These are phyloP conservation scores for Glycine latifolia DNA, from an alignment of 306 rosid genomes.

Conservation along the genomic window DNA sequence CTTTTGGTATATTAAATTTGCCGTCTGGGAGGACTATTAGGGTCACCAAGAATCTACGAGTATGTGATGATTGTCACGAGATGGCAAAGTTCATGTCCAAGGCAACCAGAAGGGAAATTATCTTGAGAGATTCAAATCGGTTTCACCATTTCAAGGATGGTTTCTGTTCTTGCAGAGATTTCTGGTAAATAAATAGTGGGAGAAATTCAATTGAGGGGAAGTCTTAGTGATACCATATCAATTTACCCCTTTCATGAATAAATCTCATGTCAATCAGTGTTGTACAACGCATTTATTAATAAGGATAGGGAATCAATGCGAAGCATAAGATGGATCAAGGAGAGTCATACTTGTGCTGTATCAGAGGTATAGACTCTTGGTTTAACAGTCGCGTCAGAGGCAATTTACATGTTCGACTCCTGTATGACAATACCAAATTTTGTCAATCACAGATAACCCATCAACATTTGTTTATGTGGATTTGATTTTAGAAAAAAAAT, in stretches of 20 bases:
- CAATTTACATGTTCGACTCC: too few relatives aligned
- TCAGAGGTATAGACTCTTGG: too few relatives aligned
- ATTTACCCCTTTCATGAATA: not conserved
- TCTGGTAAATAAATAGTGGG: slow-evolving; percentile 56
- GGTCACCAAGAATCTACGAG: slow-evolving; percentile 73
- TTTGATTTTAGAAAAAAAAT: too few relatives aligned
- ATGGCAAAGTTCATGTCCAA: slow-evolving; percentile 77
- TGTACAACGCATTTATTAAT: too few relatives aligned
- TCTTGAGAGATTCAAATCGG: slow-evolving; percentile 75
- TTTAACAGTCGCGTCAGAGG: too few relatives aligned
- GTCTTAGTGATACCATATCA: not conserved
- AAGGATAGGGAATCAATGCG: not conserved
- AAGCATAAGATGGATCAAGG: slow-evolving; percentile 1
- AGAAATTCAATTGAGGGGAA: not conserved
- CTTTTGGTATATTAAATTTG: slow-evolving; percentile 69
- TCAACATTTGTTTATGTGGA: too few relatives aligned
- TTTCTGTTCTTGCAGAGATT: slow-evolving; percentile 72
- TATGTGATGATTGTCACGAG: slow-evolving; percentile 86
- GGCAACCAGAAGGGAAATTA: slow-evolving; percentile 60
- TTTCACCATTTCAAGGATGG: slow-evolving; percentile 81
- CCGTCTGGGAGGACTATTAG: slow-evolving; percentile 64
- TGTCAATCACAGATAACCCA: too few relatives aligned
- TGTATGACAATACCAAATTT: too few relatives aligned
- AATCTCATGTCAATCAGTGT: not conserved
- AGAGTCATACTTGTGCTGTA: not conserved